Evolutionary conservation across 495 filamentous ascomycete species (phyloP).

Genomic region (Articulospora tetracladia): DNA sequence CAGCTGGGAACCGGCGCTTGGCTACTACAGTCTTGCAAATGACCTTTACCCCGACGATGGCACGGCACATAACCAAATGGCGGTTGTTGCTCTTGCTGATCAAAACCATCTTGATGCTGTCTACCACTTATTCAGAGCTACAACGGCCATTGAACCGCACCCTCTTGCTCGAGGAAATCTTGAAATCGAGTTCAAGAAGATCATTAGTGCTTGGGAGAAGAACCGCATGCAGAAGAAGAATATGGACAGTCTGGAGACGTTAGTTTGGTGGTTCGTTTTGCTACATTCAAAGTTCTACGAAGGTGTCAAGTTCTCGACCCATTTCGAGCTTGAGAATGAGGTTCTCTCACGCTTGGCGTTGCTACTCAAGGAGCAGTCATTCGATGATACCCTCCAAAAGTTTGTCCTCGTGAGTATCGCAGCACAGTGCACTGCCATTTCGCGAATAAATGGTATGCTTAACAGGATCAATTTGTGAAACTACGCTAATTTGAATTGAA

Average conservation of each 20-base stretch:
- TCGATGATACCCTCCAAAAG: slow-evolving; percentile 59
- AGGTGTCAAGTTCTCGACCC: slow-evolving; percentile 62
- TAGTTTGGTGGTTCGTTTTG: slow-evolving; percentile 80
- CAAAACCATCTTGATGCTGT: slow-evolving; percentile 74
- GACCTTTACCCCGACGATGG: slow-evolving; percentile 76
- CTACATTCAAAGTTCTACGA: slow-evolving; percentile 82
- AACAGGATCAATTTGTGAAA: no score
- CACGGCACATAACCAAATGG: slow-evolving; percentile 81
- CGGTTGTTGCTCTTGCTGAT: slow-evolving; percentile 74
- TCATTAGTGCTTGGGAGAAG: slow-evolving; percentile 56
- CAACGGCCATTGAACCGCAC: slow-evolving; percentile 68
- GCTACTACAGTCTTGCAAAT: slow-evolving; percentile 80
- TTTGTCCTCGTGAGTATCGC: slow-evolving; percentile 83
- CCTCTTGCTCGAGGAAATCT: slow-evolving; percentile 70
- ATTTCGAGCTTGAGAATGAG: slow-evolving; percentile 82
- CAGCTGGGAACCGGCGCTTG: slow-evolving; percentile 75
- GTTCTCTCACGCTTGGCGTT: slow-evolving; percentile 72
- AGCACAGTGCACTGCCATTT: slow-evolving; percentile 66
- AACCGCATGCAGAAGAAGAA: slow-evolving; percentile 7
- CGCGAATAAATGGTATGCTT: slow-evolving; percentile 54
- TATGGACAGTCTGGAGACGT: slow-evolving; percentile 30
- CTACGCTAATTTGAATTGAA: neutral
- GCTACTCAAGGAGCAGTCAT: slow-evolving; percentile 64
- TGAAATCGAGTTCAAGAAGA: slow-evolving; percentile 74
- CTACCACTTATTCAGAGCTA: slow-evolving; percentile 84